Percentiles rank a stretch among this genome's conserved stretches.
Conservation (phyloP, 1,284 basidiomycete species). For the Moniliophthora roreri region DNA sequence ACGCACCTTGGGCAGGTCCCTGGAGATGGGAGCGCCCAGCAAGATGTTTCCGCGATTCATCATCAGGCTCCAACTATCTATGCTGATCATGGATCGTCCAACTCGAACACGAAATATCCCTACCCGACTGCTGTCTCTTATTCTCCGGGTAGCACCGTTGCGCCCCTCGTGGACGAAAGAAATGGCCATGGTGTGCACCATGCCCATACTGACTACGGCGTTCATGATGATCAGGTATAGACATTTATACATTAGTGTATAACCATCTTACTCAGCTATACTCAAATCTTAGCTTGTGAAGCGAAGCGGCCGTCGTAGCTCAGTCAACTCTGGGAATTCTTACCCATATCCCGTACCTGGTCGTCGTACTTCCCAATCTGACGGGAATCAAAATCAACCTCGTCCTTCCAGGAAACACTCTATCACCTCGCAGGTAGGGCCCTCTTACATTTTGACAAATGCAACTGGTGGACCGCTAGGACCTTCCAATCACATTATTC, state of each 20-base stretch:
- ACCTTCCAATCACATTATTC: conserved; percentile 8
- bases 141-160: neutral
- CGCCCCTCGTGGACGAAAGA: neutral
- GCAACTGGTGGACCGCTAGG: neutral
- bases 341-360: neutral
- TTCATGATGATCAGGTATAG: neutral
- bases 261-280: neutral
- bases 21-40: too few species aligned
- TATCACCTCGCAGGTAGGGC: neutral
- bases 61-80: too few species aligned
- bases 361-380: neutral
- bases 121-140: neutral
- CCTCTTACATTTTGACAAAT: neutral
- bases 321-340: neutral
- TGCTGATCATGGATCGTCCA: too few species aligned
- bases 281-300: neutral
- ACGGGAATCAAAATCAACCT: neutral
- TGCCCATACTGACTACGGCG: neutral
- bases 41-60: too few species aligned
- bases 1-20: too few species aligned
- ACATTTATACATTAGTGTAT: neutral
- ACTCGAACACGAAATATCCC: too few species aligned
- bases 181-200: neutral
- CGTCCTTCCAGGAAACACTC: too few species aligned
- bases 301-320: neutral